Evolutionary conservation across 75 land plant genomes (phyloP), one percentile per base, ranked within the genome.

Genomic region (Cryptomeria japonica): DNA sequence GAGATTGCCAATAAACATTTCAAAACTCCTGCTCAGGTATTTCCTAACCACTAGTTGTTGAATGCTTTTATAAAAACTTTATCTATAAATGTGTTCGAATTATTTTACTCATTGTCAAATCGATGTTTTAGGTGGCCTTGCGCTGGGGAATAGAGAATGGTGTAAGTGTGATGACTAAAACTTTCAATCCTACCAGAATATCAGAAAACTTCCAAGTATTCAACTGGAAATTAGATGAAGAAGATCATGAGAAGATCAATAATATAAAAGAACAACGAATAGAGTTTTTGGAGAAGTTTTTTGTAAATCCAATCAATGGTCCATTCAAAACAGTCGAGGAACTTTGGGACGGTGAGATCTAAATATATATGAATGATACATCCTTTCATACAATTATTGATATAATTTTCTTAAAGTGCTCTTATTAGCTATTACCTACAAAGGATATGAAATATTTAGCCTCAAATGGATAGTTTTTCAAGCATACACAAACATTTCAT

Each of bases 11-110:
- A 34, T 22, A 87, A 91, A 25, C 91, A 88, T 87, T 78, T 56
- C 13, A 90, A 91, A 58, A 91, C 88, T 72, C 91, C 91, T 51
- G 90, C 93, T 31, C 93, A 92, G 95, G 93, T 92, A 41, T 41
- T 53, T 22, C 14, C 16, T 39, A 72, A 76, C 2, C 38, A 37
- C 3, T 38, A 16, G 51, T 46, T 73, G 1, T 8, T 61, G 5
- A 5, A 25, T 61, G 1, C 25, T 3, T 4, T 19, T 4, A 14
- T 51, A 13, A 51, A 2, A 2, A n/a, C n/a, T n/a, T n/a, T n/a
- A n/a, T n/a, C n/a, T 58, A 58, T 58, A 0, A 58, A 58, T 22
- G 25, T 5, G 4, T 19, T 58, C 0, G 3, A 58, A 58, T 19
- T 58, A 55, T n/a, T 0, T 70, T 1, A 58, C 22, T 64, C 8